These are phyloP conservation scores for Solanum appendiculatum DNA, from an alignment of 257 asterid species.

Conservation along the genomic window DNA sequence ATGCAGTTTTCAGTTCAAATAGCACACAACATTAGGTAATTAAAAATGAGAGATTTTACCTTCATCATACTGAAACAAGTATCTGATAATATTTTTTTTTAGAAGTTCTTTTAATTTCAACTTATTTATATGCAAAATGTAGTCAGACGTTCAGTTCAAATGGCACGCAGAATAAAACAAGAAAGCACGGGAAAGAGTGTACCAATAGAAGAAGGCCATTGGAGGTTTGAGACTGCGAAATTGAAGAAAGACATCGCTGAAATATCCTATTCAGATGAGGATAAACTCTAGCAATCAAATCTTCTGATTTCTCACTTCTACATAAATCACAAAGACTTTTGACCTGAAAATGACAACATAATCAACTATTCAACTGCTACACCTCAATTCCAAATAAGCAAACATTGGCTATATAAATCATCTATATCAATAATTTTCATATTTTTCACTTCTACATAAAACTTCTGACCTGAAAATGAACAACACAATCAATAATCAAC, in stretches of 20 bases:
- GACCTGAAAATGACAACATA: slow-evolving; percentile 34
- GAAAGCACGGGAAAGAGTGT: neutral
- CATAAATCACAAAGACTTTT: slow-evolving; percentile 59
- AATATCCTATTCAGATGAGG: slow-evolving; percentile 80
- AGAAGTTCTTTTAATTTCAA: neutral
- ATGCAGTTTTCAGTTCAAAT: neutral
- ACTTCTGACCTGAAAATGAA: slow-evolving; percentile 44
- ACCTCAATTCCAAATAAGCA: neutral
- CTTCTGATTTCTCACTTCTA: slow-evolving; percentile 68
- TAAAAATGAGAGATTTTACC: neutral
- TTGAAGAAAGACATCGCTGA: slow-evolving; percentile 66
- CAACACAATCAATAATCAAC: neutral
- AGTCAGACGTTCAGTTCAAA: neutral
- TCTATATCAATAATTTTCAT: slow-evolving; percentile 31
- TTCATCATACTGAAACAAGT: neutral
- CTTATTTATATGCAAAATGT: neutral
- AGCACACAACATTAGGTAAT: neutral
- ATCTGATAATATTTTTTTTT: neutral
- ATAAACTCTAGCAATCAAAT: slow-evolving; percentile 65
- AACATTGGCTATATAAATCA: neutral
- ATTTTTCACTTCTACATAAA: slow-evolving; percentile 62
- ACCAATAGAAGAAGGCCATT: slow-evolving; percentile 78
- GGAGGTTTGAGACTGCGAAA: slow-evolving; percentile 61
- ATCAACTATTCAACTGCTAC: neutral
- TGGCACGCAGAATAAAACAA: neutral